Conservation (phyloP, 2,329 filamentous ascomycete genomes). For the Fusarium nygamai region DNA sequence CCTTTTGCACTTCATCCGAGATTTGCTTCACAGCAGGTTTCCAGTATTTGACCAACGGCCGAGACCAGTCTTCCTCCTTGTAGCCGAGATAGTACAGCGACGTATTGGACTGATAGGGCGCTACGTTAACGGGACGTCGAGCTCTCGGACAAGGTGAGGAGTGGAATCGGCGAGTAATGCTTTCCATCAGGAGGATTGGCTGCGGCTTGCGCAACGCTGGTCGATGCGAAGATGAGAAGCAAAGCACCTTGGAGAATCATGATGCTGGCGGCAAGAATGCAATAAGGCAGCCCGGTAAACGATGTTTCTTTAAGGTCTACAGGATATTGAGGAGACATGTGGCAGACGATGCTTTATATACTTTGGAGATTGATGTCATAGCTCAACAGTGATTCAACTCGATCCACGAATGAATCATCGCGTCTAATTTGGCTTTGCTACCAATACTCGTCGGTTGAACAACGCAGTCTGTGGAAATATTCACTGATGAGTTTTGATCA, state of each 20-base stretch:
- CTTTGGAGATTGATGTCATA: neutral
- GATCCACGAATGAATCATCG: neutral
- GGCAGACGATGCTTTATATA: neutral
- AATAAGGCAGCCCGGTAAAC: no score
- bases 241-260: no score
- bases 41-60: neutral
- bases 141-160: neutral
- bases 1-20: neutral
- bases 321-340: neutral
- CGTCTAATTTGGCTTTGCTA: no score
- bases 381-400: no score
- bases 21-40: neutral
- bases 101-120: neutral
- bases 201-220: neutral
- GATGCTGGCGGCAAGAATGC: no score
- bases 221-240: no score
- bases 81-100: neutral
- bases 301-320: no score
- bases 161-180: neutral
- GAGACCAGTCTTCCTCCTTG: neutral
- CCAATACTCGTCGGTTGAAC: no score
- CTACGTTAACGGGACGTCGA: neutral
- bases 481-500: neutral
- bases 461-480: no score
- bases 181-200: neutral